Evolutionary conservation across 495 filamentous ascomycete species (phyloP).

Genomic region (Xylaria acuta): DNA sequence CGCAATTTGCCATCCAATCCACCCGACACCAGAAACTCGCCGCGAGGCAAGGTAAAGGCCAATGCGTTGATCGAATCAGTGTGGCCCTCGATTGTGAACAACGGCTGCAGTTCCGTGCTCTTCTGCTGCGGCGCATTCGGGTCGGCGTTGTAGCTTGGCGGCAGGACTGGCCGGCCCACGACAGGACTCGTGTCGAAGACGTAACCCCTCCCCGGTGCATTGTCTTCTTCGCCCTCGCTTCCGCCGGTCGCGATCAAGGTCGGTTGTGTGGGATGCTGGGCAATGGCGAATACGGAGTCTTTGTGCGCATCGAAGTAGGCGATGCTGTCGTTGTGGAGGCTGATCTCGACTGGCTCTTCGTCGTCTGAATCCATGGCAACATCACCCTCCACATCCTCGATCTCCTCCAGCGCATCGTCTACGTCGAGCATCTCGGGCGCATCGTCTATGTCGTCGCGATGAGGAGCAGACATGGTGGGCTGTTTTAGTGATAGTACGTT

Average conservation of each 20-base stretch:
- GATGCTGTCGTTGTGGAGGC: conserved; percentile 84
- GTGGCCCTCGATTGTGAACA: conserved; percentile 82
- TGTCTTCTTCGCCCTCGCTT: conserved; percentile 76
- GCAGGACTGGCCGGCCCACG: conserved; percentile 68
- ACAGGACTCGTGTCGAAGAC: conserved; percentile 75
- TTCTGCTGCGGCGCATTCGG: conserved; percentile 57
- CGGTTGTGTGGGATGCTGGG: conserved; percentile 82
- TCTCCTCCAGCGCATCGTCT: conserved; percentile 74
- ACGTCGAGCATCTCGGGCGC: conserved; percentile 68
- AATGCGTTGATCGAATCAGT: conserved; percentile 89
- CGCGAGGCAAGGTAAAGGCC: conserved; percentile 79
- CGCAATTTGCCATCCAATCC: conserved; percentile 82
- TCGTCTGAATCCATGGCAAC: conserved; percentile 74
- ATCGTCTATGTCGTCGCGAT: conserved; percentile 51
- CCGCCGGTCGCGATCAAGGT: conserved; percentile 86
- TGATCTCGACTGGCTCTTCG: conserved; percentile 73
- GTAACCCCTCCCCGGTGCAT: conserved; percentile 68
- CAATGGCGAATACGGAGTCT: conserved; percentile 91
- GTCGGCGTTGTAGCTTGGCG: conserved; percentile 74
- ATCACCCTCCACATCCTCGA: conserved; percentile 68
- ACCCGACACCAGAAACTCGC: conserved; percentile 83
- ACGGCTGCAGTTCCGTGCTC: conserved; percentile 60
- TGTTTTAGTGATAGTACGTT: neutral
- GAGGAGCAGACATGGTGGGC: conserved; percentile 45
- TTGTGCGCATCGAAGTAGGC: conserved; percentile 90